Percentiles rank a stretch among this genome's conserved stretches.
Conservation (phyloP, 371 early-diverging fungal genomes). For the Lichtheimia ornata region DNA sequence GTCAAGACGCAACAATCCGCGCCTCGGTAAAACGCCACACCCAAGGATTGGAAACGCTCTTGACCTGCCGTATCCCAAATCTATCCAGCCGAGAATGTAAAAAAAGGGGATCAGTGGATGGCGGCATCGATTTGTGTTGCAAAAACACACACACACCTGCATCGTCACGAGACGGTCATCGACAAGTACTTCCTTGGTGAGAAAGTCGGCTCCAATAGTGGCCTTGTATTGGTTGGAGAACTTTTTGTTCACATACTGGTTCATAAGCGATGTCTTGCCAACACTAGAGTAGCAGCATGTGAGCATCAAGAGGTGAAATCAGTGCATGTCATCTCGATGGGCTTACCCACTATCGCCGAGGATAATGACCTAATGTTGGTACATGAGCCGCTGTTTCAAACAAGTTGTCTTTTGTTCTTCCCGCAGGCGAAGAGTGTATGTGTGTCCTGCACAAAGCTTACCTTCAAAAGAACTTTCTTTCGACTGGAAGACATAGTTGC, state of each 20-base stretch:
- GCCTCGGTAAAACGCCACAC: conserved; percentile 97
- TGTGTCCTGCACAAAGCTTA: conserved; percentile 10
- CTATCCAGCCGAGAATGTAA: conserved; percentile 27
- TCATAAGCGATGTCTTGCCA: conserved; percentile 97
- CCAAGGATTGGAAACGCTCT: conserved; percentile 97
- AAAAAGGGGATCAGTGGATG: no score
- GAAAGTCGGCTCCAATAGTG: conserved; percentile 99
- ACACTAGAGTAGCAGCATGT: conserved; percentile 53
- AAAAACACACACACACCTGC: conserved; percentile 64
- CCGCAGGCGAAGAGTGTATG: not conserved
- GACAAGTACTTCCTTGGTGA: conserved; percentile 97
- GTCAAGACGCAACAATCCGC: conserved; percentile 99
- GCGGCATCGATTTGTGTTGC: conserved; percentile 33
- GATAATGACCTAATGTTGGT: conserved; percentile 76
- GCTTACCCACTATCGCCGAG: conserved; percentile 89
- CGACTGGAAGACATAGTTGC: conserved; percentile 37
- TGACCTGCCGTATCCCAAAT: conserved; percentile 96
- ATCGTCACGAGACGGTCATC: conserved; percentile 88
- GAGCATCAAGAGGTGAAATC: not conserved
- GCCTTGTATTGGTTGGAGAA: conserved; percentile 99
- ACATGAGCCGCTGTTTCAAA: not conserved
- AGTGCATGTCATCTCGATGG: not conserved
- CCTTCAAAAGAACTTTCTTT: conserved; percentile 67
- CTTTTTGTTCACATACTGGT: conserved; percentile 98
- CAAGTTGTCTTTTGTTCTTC: no score